These are phyloP conservation scores for Pontederia crassipes DNA, from an alignment of 176 grass and related monocot genomes.

Conservation along the genomic window DNA sequence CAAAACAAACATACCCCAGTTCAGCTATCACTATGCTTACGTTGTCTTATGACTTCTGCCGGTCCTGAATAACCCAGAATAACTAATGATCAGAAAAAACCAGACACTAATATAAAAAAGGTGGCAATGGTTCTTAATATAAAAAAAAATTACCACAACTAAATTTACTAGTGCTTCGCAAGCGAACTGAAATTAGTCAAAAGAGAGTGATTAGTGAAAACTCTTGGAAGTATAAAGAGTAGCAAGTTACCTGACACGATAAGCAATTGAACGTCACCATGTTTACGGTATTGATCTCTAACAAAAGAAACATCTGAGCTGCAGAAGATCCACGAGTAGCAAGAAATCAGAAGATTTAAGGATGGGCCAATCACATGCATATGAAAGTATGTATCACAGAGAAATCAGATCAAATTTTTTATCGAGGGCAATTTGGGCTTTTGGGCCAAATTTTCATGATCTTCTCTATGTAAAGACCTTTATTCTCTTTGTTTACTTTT, in stretches of 20 bases:
- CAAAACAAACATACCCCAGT: conserved; percentile 69
- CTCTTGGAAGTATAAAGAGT: neutral
- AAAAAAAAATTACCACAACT: conserved; percentile 52
- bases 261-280: conserved; percentile 80
- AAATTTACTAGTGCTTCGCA: conserved; percentile 61
- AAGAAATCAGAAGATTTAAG: neutral
- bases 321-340: conserved; percentile 15
- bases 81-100: neutral
- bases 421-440: too few relatives aligned
- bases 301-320: conserved; percentile 68
- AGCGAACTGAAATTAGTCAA: conserved; percentile 40
- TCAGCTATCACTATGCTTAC: conserved; percentile 91
- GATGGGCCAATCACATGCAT: neutral
- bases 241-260: conserved; percentile 10
- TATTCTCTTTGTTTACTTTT: too few relatives aligned
- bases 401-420: too few relatives aligned
- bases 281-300: conserved; percentile 70
- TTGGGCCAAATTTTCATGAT: too few relatives aligned
- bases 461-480: too few relatives aligned
- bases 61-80: conserved; percentile 57
- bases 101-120: neutral
- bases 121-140: conserved; percentile 5
- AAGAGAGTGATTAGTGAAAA: conserved; percentile 22
- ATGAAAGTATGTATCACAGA: neutral
- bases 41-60: conserved; percentile 72